Base-by-base conservation (phyloP, 306 rosid species). In the Hippophae gyantsensis region DNA sequence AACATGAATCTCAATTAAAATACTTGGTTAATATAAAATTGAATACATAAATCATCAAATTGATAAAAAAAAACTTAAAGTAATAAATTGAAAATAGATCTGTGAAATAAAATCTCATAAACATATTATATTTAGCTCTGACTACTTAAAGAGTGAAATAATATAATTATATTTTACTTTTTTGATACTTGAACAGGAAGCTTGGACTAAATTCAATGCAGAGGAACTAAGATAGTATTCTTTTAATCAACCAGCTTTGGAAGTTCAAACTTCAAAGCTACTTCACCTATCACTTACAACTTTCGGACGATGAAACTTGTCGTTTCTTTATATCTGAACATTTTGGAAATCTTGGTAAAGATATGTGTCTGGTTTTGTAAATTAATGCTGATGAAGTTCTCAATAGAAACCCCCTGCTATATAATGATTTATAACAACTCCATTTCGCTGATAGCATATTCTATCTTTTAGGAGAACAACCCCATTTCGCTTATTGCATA, bases 181-280 rank as follows among this genome's bases (percentile, higher is more conserved):
- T 12, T 38, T 62, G 46, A 32, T 71, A 18, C 47, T 45, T 54
- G 69, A 76, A 87, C 95, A 87, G 95, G 97, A 84, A 81, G 89
- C 94, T 65, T 87, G 85, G 87, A 87, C 54, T 71, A 90, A 82
- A 79, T 87, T 90, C 78, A 79, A 58, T 61, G 74, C 68, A 26
- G 95, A 87, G 77, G 95, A 90, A 74, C 95, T 90, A 49, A 11
- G 14, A 49, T 12, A 49, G 7, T 13, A 1, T 12, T 23, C 7
- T 6, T 5, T 49, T 6, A 49, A 3, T 49, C 18, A 12, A 12
- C 53, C 0, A 8, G 6, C 14, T 49, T 10, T 9, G 8, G 50
- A 46, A 10, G 3, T 46, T 46, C 10, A 10, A 46, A 46, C 38
- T 32, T 32, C 38, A 32, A 32, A 46, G 50, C 50, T 46, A 46